Percentiles rank a stretch among this genome's conserved stretches.
Evolutionary conservation across 2,329 filamentous ascomycete genomes (phyloP).

Genomic region (Beauveria asiatica): DNA sequence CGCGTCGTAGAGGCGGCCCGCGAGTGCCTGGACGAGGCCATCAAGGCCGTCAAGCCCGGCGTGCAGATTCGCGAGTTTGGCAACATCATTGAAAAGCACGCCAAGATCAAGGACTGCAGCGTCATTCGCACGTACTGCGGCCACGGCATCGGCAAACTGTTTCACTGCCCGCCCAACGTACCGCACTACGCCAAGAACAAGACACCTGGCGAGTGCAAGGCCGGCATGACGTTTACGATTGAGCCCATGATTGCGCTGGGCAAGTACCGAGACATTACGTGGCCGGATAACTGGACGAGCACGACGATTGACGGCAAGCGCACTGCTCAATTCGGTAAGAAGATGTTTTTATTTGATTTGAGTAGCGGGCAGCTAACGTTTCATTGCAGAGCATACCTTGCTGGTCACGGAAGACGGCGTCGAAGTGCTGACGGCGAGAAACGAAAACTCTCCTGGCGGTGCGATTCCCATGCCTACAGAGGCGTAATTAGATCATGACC

Average conservation of each 20-base stretch:
- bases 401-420: conserved; percentile 76
- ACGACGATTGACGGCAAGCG: conserved; percentile 81
- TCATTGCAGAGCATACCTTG: conserved; percentile 61
- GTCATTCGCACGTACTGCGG: conserved; percentile 95
- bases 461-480: conserved; percentile 48
- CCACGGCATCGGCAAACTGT: conserved; percentile 87
- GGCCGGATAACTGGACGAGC: conserved; percentile 98
- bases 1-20: conserved; percentile 84
- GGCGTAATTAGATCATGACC: conserved; percentile 13
- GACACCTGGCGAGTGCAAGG: conserved; percentile 86
- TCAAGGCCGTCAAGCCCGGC: conserved; percentile 86
- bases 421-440: conserved; percentile 69
- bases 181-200: conserved; percentile 99
- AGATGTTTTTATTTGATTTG: background rate
- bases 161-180: conserved; percentile 89
- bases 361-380: conserved; percentile 15
- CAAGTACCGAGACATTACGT: conserved; percentile 85
- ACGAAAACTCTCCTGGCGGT: conserved; percentile 67
- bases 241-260: conserved; percentile 97
- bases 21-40: conserved; percentile 83
- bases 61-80: conserved; percentile 89
- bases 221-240: conserved; percentile 97
- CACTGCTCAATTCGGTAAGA: conserved; percentile 85
- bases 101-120: conserved; percentile 75
- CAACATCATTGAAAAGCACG: conserved; percentile 90